Conservation (phyloP, 257 asterid species). For the Verbascum thapsus region DNA sequence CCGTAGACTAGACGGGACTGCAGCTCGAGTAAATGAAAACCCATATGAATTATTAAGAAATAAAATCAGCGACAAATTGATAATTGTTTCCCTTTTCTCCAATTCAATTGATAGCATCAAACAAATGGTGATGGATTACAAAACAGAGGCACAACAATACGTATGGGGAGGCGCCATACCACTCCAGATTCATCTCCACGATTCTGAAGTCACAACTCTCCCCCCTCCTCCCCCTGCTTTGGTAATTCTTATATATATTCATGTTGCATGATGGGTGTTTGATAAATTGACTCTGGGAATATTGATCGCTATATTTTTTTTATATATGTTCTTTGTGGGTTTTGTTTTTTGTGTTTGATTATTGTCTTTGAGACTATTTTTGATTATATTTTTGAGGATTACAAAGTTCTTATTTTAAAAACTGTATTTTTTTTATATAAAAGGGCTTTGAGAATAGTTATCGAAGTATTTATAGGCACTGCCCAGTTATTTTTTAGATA, state of each 20-base stretch:
- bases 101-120: not conserved
- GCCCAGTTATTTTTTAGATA: not conserved
- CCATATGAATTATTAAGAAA: not conserved
- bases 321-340: not conserved
- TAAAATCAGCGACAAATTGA: no score
- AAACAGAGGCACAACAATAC: conserved; percentile 70
- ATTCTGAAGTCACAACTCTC: conserved; percentile 92
- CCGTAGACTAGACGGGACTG: conserved; percentile 17
- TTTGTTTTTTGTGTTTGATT: conserved; percentile 21
- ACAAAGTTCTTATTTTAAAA: not conserved
- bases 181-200: conserved; percentile 96
- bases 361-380: not conserved
- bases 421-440: not conserved
- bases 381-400: not conserved
- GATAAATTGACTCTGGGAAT: conserved; percentile 7
- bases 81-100: not conserved
- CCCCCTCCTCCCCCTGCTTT: conserved; percentile 92
- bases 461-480: not conserved
- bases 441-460: not conserved
- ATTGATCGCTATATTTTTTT: not conserved
- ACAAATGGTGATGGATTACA: conserved; percentile 31
- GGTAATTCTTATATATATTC: conserved; percentile 36
- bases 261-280: conserved; percentile 11
- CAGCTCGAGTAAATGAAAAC: conserved; percentile 12
- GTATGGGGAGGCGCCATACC: conserved; percentile 95